Percentiles rank a stretch among this genome's conserved stretches.
These are phyloP conservation scores for Penicillium sp. DNA, from an alignment of 2,329 filamentous ascomycete genomes.

Conservation along the genomic window DNA sequence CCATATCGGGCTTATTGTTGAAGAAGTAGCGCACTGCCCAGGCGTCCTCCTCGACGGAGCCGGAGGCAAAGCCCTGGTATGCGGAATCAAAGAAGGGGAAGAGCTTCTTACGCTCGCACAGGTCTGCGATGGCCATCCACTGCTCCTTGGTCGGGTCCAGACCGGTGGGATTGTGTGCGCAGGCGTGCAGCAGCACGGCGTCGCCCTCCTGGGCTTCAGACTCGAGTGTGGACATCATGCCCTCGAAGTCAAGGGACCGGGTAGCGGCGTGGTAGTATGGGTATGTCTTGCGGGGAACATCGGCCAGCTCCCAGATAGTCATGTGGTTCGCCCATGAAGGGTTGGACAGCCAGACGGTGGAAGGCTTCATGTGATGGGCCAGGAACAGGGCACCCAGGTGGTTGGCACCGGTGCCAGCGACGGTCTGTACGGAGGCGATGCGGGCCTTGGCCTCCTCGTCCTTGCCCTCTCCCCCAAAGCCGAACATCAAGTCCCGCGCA, in stretches of 20 bases:
- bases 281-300: slow-evolving; percentile 75
- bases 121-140: slow-evolving; percentile 78
- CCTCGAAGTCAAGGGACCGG: slow-evolving; percentile 43
- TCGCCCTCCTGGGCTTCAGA: slow-evolving; percentile 75
- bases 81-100: slow-evolving; percentile 98
- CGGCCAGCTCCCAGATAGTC: slow-evolving; percentile 75
- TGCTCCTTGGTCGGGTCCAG: slow-evolving; percentile 89
- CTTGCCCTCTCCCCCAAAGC: slow-evolving; percentile 52
- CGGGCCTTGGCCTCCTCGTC: slow-evolving; percentile 38
- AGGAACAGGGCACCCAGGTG: slow-evolving; percentile 91
- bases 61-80: slow-evolving; percentile 96
- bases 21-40: slow-evolving; percentile 89
- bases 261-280: slow-evolving; percentile 77
- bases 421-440: slow-evolving; percentile 76
- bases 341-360: slow-evolving; percentile 81
- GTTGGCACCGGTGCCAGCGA: slow-evolving; percentile 92
- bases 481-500: slow-evolving; percentile 79
- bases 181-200: slow-evolving; percentile 86
- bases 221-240: slow-evolving; percentile 76
- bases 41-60: slow-evolving; percentile 76
- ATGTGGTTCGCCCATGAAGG: slow-evolving; percentile 98
- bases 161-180: slow-evolving; percentile 95
- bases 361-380: slow-evolving; percentile 70
- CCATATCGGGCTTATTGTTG: slow-evolving; percentile 68
- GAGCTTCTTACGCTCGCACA: slow-evolving; percentile 75